Evolutionary conservation across 108 stramenopile species (phyloP), one percentile per base, ranked within the genome.

Genomic region (Skeletonema potamos): DNA sequence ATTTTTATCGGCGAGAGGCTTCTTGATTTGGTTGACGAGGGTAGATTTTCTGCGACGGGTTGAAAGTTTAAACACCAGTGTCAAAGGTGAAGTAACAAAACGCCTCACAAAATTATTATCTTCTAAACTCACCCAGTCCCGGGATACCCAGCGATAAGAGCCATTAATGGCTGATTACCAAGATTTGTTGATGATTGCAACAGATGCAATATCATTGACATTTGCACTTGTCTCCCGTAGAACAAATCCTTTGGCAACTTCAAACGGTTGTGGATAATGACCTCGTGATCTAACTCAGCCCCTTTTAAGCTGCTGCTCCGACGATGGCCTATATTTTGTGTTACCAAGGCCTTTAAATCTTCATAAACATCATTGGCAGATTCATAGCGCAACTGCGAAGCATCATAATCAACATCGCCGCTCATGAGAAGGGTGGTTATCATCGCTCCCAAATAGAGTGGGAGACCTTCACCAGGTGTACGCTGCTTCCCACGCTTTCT

Each of bases 121-220:
- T 2, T 13, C 3, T 12, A 10, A 34, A 11, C 72, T 54, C 39
- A 72, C 72, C 73, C 73, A 18, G 73, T 62, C 3, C 73, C 73
- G 39, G 73, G 58, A 39, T 65, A 65, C 17, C 73, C 73, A 8
- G 73, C 37, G 26, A 74, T 74, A 0, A 36, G 60, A 30, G 73
- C 73, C 57, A 74, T 66, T 24, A 65, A 44, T 15, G 73, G 66
- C 59, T 66, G 73, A 17, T 74, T 37, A 6, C 66, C 66, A 12
- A 58, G 5, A 9, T 61, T 34, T 6, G 60, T 34, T 27, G 55
- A 33, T 51, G 55, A 60, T 24, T 74, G 65, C 46, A 67, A 37
- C 48, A 74, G 22, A 67, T 74, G 73, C 65, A 61, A 24, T n/a
- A 74, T 56, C 58, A 74, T 74, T 6, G 64, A 66, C 65, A 74